A percentile compares a stretch with the other conserved stretches of the same genome.
These are phyloP conservation scores for Diplodia mutila DNA, from an alignment of 2,329 filamentous ascomycete genomes.

Conservation along the genomic window DNA sequence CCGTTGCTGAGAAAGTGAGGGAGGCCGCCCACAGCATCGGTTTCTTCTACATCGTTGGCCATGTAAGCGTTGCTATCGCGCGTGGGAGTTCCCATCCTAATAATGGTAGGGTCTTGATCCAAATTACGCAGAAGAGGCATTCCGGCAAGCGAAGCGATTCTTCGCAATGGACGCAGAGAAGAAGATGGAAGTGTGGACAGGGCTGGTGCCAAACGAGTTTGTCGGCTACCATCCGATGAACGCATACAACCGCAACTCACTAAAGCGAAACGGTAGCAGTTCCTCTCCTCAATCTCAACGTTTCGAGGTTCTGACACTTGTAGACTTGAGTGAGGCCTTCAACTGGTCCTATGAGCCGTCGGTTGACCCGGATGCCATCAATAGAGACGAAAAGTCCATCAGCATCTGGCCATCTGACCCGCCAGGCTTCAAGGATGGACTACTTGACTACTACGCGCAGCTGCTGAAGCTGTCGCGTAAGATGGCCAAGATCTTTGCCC, in stretches of 20 bases:
- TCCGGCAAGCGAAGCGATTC: conserved; percentile 47
- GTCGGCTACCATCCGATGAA: conserved; percentile 43
- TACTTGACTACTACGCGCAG: conserved; percentile 43
- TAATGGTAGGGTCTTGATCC: conserved; percentile 35
- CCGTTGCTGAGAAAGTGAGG: conserved; percentile 28
- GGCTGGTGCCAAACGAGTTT: conserved; percentile 42
- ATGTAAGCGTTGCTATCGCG: conserved; percentile 23
- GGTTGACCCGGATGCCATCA: conserved; percentile 29
- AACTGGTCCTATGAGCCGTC: conserved; percentile 33
- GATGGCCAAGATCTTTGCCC: conserved; percentile 42
- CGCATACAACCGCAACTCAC: conserved; percentile 53
- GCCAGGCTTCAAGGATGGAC: conserved; percentile 43
- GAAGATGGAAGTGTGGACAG: conserved; percentile 54
- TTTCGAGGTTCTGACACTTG: background rate
- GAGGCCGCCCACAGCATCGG: conserved; percentile 27
- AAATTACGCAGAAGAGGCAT: conserved; percentile 36
- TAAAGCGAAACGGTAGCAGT: conserved; percentile 51
- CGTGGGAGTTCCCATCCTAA: background rate
- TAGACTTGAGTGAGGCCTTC: conserved; percentile 36
- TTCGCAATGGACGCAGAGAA: conserved; percentile 51
- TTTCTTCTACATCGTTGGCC: conserved; percentile 30
- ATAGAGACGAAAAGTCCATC: conserved; percentile 28
- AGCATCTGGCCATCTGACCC: conserved; percentile 39
- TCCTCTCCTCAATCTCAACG: conserved; percentile 30
- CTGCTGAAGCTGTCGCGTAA: conserved; percentile 45